phyloP scores from a whole-genome alignment of 2,329 filamentous ascomycete species.

The Ceratocystis albifundus region DNA sequence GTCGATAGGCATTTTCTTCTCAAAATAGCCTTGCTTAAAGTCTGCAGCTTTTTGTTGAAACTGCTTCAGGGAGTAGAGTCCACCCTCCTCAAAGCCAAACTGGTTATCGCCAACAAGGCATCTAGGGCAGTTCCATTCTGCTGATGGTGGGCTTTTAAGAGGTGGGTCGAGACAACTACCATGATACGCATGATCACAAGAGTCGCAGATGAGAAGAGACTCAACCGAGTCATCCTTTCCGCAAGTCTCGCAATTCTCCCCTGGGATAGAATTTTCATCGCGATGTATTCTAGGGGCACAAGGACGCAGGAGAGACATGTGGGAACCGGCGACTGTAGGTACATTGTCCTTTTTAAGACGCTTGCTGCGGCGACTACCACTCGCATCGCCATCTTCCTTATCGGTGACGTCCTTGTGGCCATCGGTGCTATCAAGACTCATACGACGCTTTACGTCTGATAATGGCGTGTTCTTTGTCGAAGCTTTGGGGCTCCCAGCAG shows the following conservation, averaged over 20 bases:
- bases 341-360: constrained; percentile 69
- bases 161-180: constrained; percentile 81
- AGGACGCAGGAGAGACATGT: constrained; percentile 89
- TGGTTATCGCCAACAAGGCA: constrained; percentile 94
- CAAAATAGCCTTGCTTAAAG: constrained; percentile 91
- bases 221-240: constrained; percentile 62
- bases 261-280: constrained; percentile 38
- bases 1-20: constrained; percentile 79
- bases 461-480: constrained; percentile 53
- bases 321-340: constrained; percentile 85
- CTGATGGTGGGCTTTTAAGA: constrained; percentile 61
- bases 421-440: constrained; percentile 49
- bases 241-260: constrained; percentile 73
- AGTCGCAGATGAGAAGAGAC: constrained; percentile 71
- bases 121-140: constrained; percentile 91
- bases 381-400: constrained; percentile 47
- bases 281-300: constrained; percentile 55
- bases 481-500: constrained; percentile 49
- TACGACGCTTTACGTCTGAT: constrained; percentile 60
- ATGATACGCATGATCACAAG: constrained; percentile 81
- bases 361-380: constrained; percentile 73
- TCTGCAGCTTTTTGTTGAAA: constrained; percentile 93
- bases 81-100: constrained; percentile 94
- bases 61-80: constrained; percentile 84
- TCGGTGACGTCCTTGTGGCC: constrained; percentile 39